These are phyloP conservation scores for Penicillium sp. DNA, from an alignment of 2,329 filamentous ascomycete genomes.

Conservation along the genomic window DNA sequence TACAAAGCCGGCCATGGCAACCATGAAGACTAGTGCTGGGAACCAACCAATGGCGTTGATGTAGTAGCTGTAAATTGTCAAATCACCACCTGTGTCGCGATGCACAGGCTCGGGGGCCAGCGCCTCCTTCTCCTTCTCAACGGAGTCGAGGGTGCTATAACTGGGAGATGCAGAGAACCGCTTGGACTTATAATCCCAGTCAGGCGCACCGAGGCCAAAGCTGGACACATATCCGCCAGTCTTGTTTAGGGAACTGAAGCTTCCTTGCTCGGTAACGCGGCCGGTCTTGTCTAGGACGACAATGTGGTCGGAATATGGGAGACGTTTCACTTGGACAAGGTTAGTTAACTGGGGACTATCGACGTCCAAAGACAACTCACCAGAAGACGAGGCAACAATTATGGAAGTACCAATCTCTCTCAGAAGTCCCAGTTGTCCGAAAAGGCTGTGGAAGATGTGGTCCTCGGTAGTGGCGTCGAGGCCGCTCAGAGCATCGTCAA, in stretches of 20 bases:
- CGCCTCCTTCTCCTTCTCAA: conserved; percentile 21
- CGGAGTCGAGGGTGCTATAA: conserved; percentile 16
- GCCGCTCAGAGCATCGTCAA: conserved; percentile 54
- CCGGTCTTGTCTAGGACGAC: conserved; percentile 41
- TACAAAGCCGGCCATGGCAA: conserved; percentile 39
- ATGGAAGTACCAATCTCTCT: conserved; percentile 41
- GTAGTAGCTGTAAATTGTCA: conserved; percentile 45
- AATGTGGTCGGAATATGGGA: conserved; percentile 45
- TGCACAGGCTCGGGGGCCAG: conserved; percentile 27
- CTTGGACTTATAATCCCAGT: conserved; percentile 31
- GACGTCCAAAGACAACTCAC: neutral
- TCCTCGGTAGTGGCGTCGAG: conserved; percentile 52
- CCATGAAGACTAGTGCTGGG: conserved; percentile 35
- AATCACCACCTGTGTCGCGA: conserved; percentile 40
- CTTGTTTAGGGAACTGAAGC: conserved; percentile 36
- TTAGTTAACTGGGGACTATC: neutral
- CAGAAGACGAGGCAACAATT: conserved; percentile 40
- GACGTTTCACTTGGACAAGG: conserved; percentile 32
- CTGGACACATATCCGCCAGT: conserved; percentile 43
- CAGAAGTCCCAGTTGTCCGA: conserved; percentile 48
- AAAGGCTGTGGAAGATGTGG: conserved; percentile 47
- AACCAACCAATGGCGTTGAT: conserved; percentile 39
- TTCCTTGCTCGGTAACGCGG: conserved; percentile 43
- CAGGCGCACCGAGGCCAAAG: conserved; percentile 34
- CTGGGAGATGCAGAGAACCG: conserved; percentile 20